Percentiles rank a stretch among this genome's conserved stretches.
Conservation (phyloP, 2,329 filamentous ascomycete genomes). For the Penicillium sp. region DNA sequence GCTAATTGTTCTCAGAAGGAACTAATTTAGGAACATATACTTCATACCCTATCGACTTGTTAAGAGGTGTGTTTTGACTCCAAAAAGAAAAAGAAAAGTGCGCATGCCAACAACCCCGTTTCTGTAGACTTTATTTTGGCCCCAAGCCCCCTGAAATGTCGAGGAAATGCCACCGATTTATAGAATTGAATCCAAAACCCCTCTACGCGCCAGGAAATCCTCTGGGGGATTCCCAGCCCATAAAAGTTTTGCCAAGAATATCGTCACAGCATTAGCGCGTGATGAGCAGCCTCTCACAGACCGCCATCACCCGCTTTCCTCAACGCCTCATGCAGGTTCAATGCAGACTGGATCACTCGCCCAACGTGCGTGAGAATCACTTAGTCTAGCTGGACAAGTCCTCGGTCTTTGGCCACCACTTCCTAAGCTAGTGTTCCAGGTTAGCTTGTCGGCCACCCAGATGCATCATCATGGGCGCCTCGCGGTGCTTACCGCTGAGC, state of each 20-base stretch:
- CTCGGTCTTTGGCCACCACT: neutral
- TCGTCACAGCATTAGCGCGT: constrained; percentile 18
- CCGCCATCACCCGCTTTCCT: constrained; percentile 14
- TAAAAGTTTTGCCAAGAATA: constrained; percentile 12
- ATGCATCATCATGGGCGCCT: constrained; percentile 8
- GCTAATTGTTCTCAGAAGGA: neutral
- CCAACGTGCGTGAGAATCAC: constrained; percentile 11
- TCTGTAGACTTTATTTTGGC: too few species aligned
- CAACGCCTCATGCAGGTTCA: constrained; percentile 11
- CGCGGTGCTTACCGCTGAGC: constrained; percentile 15
- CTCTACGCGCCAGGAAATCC: neutral
- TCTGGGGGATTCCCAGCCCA: neutral
- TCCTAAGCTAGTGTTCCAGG: constrained; percentile 13
- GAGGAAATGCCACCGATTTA: constrained; percentile 1
- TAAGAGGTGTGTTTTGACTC: too few species aligned
- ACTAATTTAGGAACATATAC: neutral
- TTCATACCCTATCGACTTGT: too few species aligned
- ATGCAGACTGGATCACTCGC: constrained; percentile 2
- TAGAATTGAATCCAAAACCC: neutral
- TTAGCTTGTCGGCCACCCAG: constrained; percentile 11
- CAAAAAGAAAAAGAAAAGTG: too few species aligned
- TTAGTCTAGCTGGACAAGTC: too few species aligned
- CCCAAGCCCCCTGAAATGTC: neutral
- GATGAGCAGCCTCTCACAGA: constrained; percentile 11
- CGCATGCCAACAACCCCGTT: neutral